Base-by-base conservation (phyloP, 2,329 filamentous ascomycete species). In the Penicillium digitatum region DNA sequence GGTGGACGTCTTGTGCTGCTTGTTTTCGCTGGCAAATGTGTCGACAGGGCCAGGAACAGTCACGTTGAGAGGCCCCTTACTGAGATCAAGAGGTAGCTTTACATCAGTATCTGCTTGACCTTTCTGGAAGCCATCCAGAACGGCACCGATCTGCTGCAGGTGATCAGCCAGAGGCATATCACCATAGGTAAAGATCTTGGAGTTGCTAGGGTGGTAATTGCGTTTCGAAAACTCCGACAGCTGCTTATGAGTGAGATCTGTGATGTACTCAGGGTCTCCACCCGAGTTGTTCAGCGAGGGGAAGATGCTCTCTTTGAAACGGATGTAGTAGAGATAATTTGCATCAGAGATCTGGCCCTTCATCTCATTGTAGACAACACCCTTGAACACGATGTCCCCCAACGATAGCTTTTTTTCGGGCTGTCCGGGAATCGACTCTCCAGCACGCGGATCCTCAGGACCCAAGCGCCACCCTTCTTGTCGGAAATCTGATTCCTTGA, bases 351-450 rank as follows among this genome's bases (percentile, higher is more conserved):
- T 95, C 70, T 96, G 92, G 0, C 94, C 94, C 76, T 99, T 99
- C 94, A 99, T 99, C 77, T 99, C 94, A 68, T 99, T 99, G 77
- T 97, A 97, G 0, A 97, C 93, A 1, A 97, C 94, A 26, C 93
- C 93, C 77, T 97, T 97, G 81, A 97, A 97, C 0, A 96, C 89
- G 40, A 76, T 71, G 45, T 76, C 74, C 20, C 74, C 72, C 37
- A 95, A 76, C 60, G 84, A 85, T 71, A 85, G 84, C 68, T 85
- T 82, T 53, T 85, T 81, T 61, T 72, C 66, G 71, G 78, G 58
- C 72, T 80, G 57, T 60, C 76, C 65, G 65, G 74, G 58, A 55
- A 76, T 64, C 60, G 76, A 61, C 54, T 77, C 77, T 51, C 82
- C 66, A 44, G 87, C 82, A 48, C 83, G 78, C 1, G 87, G 90